Conservation (phyloP, 176 grass and related monocot genomes). For the Hordeum vulgare region MorexV3_pseudomolecules_assembly NC_058524.1:367916060-367916559, state of each 20-base stretch:
- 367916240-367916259: neutral
- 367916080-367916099: too few relatives aligned
- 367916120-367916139: slow-evolving; percentile 93
- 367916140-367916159: slow-evolving; percentile 95
- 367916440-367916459: too few relatives aligned
- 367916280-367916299: neutral
- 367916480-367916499: too few relatives aligned
- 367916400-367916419: neutral
- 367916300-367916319: slow-evolving; percentile 59
- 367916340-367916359: slow-evolving; percentile 83
- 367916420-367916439: too few relatives aligned
- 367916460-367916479: too few relatives aligned
- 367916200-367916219: slow-evolving; percentile 64
- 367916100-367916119: too few relatives aligned
- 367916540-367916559: too few relatives aligned
- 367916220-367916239: neutral
- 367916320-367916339: slow-evolving; percentile 84
- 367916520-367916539: too few relatives aligned
- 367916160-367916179: slow-evolving; percentile 75
- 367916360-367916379: neutral
- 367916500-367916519: too few relatives aligned
- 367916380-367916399: neutral
- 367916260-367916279: neutral
- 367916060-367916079: too few relatives aligned
- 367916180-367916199: slow-evolving; percentile 86